Evolutionary conservation across 2,329 filamentous ascomycete species (phyloP), one percentile per base, ranked within the genome.

Genomic region (Cadophora sp.): DNA sequence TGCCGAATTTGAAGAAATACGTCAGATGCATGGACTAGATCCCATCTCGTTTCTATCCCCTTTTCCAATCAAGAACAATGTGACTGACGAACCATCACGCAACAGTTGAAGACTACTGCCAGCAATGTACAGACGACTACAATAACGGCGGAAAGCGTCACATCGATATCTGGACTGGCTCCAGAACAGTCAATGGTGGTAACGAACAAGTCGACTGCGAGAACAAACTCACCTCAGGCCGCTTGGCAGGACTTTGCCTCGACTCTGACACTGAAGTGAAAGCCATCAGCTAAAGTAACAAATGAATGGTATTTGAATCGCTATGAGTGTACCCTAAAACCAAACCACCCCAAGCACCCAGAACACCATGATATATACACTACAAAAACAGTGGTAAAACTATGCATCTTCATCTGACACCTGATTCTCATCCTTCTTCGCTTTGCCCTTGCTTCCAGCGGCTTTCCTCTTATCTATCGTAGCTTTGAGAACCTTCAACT

Each of bases 401-500:
- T 58, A 58, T 41, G 36, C 53, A 58, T 41, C 33, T 18, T 8
- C 41, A 58, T 41, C 36, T 22, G 30, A 45, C 22, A 45, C 39
- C 4, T n/a, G 36, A 20, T 27, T 45, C 56, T 59, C 56, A 4
- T 27, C 20, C 39, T 30, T 8, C 22, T 59, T 59, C 56, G 20
- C 16, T 16, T 59, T 45, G 22, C 36, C 27, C 36, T 45, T 59
- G 20, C 22, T 39, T 11, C 20, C 36, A 27, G 20, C 22, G 8
- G 56, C 56, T n/a, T 62, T 62, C 39, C 48, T 48, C 72, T 72
- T 76, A 66, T 87, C 85, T 61, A 95, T 84, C 36, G 93, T 91
- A 50, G 86, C 85, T 79, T 94, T 94, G 69, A 99, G 80, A 50
- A 91, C 87, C 64, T 86, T 85, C 39, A 99, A 81, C 75, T 92